Base-by-base conservation (phyloP, 345 rosid genomes). In the Gossypium longicalyx region DNA sequence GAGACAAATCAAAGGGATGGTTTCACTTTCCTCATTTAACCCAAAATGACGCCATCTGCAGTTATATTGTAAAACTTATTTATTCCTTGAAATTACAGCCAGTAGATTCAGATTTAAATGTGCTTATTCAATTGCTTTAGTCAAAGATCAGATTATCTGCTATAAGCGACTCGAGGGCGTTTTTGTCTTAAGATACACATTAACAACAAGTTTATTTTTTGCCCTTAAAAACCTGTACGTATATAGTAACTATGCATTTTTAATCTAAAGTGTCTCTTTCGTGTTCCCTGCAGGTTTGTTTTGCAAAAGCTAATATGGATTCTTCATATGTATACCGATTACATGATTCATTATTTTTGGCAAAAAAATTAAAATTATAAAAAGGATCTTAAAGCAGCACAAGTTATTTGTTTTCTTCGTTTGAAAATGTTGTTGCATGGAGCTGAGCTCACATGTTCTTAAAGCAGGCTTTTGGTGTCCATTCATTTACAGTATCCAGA, bases 281-380 rank as follows among this genome's bases (percentile, higher is more conserved):
- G 74, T 91, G 91, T 88, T 88, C 84, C 80, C 80, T 92, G 99
- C 99, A 93, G 99, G 98, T 95, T 84, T 91, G 87, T 90, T 92
- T 81, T 86, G 89, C 87, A 86, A 86, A 87, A 82, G 98, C 96
- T 91, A 91, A 88, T 83, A 83, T 80, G 91, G 95, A 85, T 89
- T 81, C 82, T 88, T 77, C 84, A 61, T 88, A 92, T 89, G 89
- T 87, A 81, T 81, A 92, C 83, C 86, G 80, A 59, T 29, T 85
- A 84, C 76, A 71, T 80, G 77, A 87, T 85, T 84, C 76, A 75
- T 85, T 78, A 70, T 77, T 74, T 75, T 47, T 63, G 72, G 67
- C 82, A 71, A 77, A 79, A 66, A 45, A 59, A 0, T 27, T 38
- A 25, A 38, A 77, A 53, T 63, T 16, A 16, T 38, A 16, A 19